A percentile compares a stretch with the other conserved stretches of the same genome.
Evolutionary conservation across 2,329 filamentous ascomycete species (phyloP).

Genomic region (Penicillium sp.): DNA sequence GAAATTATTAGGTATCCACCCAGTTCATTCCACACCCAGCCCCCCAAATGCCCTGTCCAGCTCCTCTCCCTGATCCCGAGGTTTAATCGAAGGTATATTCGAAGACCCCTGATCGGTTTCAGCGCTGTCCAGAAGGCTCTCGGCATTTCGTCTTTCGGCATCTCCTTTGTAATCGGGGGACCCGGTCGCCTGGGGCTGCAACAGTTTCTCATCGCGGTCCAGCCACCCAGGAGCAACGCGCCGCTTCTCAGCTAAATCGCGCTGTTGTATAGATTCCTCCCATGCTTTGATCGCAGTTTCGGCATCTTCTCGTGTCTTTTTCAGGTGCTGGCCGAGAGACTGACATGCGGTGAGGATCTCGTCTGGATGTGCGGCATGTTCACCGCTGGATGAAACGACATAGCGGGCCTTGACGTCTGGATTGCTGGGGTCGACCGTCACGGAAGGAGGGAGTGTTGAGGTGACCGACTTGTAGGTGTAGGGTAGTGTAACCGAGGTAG

Average conservation of each 20-base stretch:
- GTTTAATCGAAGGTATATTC: conserved; percentile 41
- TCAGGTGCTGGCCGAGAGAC: conserved; percentile 73
- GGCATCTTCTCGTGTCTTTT: conserved; percentile 67
- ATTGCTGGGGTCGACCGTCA: conserved; percentile 54
- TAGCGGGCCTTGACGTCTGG: conserved; percentile 61
- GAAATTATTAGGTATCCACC: not conserved
- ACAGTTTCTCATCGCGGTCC: conserved; percentile 60
- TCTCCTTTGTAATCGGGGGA: conserved; percentile 14
- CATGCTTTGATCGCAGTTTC: conserved; percentile 66
- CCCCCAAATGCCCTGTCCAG: conserved; percentile 56
- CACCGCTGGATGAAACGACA: conserved; percentile 74
- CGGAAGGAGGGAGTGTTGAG: conserved; percentile 76
- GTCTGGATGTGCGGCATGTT: conserved; percentile 81
- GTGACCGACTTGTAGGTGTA: conserved; percentile 94
- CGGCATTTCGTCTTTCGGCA: conserved; percentile 23
- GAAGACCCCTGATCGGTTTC: conserved; percentile 33
- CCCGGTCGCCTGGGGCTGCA: conserved; percentile 49
- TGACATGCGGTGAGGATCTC: conserved; percentile 81
- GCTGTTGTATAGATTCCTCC: conserved; percentile 61
- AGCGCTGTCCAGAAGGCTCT: conserved; percentile 41
- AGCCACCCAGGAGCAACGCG: conserved; percentile 65
- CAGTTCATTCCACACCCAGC: conserved; percentile 45
- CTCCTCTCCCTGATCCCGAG: conserved; percentile 52
- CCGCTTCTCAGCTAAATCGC: conserved; percentile 64
- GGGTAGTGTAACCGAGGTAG: conserved; percentile 83